Conservation (phyloP, 2,329 filamentous ascomycete species). For the Penicillium corylophilum region DNA sequence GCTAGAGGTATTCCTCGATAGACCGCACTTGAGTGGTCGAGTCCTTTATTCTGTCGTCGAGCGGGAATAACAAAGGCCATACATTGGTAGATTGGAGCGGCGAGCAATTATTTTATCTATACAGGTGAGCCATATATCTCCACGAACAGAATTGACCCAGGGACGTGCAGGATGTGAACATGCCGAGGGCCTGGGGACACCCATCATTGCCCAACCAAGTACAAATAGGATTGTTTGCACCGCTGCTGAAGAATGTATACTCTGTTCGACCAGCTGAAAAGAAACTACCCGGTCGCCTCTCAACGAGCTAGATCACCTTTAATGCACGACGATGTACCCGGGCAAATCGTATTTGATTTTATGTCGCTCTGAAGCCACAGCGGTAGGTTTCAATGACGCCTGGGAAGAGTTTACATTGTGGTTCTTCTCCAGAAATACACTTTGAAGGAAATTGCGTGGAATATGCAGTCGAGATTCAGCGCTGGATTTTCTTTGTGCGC, state of each 20-base stretch:
- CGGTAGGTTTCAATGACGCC: too few relatives aligned
- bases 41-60: not conserved
- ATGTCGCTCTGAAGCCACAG: too few relatives aligned
- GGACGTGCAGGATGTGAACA: not conserved
- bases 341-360: too few relatives aligned
- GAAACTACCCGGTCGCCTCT: too few relatives aligned
- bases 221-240: not conserved
- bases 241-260: not conserved
- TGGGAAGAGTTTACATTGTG: too few relatives aligned
- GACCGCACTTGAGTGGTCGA: not conserved
- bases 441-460: not conserved
- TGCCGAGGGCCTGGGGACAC: not conserved
- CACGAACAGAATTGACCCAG: not conserved
- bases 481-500: not conserved
- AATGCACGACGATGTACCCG: not conserved
- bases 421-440: too few relatives aligned
- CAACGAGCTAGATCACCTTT: not conserved
- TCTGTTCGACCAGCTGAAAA: not conserved
- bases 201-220: not conserved
- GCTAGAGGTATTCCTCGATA: too few relatives aligned
- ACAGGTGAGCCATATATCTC: conserved; percentile 3
- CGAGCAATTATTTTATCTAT: not conserved
- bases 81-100: not conserved
- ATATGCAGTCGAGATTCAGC: not conserved
- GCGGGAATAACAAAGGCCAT: conserved; percentile 2